Conservation (phyloP, 179 eudicot species). For the Silene noctiflora region DNA sequence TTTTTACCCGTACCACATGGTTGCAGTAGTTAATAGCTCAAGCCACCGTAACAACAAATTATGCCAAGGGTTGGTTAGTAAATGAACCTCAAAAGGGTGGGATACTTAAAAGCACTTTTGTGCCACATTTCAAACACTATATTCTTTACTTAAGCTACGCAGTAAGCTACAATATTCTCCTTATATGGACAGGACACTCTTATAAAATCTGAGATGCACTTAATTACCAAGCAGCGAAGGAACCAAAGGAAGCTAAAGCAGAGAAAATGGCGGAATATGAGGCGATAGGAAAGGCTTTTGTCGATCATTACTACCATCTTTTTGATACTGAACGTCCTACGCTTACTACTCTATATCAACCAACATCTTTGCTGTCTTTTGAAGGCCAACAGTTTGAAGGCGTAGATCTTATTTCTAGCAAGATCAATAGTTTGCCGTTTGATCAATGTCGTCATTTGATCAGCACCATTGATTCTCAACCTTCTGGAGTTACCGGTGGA, state of each 20-base stretch:
- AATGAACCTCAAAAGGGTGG: not conserved
- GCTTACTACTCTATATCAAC: conserved; percentile 58
- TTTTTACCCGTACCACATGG: too few species aligned
- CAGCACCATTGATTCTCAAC: conserved; percentile 76
- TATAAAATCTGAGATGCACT: not conserved
- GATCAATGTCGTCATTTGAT: conserved; percentile 65
- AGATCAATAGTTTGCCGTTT: conserved; percentile 66
- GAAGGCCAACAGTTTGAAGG: conserved; percentile 73
- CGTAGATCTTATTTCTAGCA: conserved; percentile 44
- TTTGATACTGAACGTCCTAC: conserved; percentile 61
- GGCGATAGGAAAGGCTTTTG: conserved; percentile 68
- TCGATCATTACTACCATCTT: conserved; percentile 64
- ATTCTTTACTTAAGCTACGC: conserved; percentile 27
- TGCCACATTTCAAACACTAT: conserved; percentile 19
- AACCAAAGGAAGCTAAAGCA: not conserved
- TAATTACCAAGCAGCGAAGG: not conserved
- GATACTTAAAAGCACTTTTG: conserved; percentile 10
- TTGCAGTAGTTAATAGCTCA: not conserved
- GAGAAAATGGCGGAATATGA: conserved; percentile 58
- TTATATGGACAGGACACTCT: not conserved
- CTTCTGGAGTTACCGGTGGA: conserved; percentile 57
- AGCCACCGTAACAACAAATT: not conserved
- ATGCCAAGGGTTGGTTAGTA: not conserved
- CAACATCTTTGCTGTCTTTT: conserved; percentile 60
- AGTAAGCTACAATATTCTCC: conserved; percentile 24